Evolutionary conservation across 83 land plant species (phyloP), one percentile per base, ranked within the genome.

Genomic region (Picea engelmannii): DNA sequence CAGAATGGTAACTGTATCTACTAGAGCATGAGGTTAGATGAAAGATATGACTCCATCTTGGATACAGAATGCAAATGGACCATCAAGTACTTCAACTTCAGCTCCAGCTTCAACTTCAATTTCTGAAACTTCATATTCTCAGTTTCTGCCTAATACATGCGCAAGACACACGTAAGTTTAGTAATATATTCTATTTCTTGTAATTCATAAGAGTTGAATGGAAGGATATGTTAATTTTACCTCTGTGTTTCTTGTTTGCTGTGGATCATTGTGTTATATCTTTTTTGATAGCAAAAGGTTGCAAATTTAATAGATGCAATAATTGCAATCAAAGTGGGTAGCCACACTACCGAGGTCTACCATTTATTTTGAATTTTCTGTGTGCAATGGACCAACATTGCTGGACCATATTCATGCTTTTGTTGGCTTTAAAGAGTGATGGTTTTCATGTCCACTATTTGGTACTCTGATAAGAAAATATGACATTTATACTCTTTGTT

Each of bases 21-120:
- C 55, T 52, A 52, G 55, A 52, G 55, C 55, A 52, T 52, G 55
- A 52, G 55, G 55, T 65, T 65, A 65, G 67, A 65, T 65, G 67
- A 65, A 65, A 65, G 67, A 20, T 20, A 65, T 65, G 67, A 65
- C 67, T 65, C 67, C 67, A n/a, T 65, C 67, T 23, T 65, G 24
- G 25, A 65, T 65, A 65, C 67, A 65, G 67, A 65, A 65, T 23
- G 25, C 67, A 65, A 65, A 20, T 23, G 25, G 67, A 65, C 24
- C 25, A 65, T 23, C 67, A 65, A 65, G 67, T 20, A 65, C 67
- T 65, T 65, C 67, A 65, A 2, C 67, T 20, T 65, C 67, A 23
- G 67, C 67, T 65, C 21, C 67, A 65, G 25, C 25, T 65, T 65
- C 67, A 23, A 20, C 67, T 65, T 65, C 67, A 65, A n/a, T 21